phyloP scores from a whole-genome alignment of 345 rosid genomes.

The Arabidopsis thaliana region DNA sequence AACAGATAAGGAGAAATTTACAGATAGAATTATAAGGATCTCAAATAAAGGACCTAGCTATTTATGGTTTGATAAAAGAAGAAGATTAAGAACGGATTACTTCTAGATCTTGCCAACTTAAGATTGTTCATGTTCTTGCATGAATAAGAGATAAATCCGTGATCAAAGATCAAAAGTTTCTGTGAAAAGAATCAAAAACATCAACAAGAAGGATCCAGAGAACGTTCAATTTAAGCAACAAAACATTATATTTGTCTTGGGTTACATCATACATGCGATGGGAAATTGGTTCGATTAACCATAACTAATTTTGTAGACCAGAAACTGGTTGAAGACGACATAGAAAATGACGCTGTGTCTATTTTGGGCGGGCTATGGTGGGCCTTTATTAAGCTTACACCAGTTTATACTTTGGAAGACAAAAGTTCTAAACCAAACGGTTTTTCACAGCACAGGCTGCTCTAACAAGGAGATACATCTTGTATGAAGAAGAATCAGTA shows the following conservation, averaged over 20 bases:
- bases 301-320: conserved; percentile 26
- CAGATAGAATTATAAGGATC: conserved; percentile 8
- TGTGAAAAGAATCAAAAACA: conserved; percentile 17
- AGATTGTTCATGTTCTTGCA: conserved; percentile 14
- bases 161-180: background rate
- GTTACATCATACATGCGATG: background rate
- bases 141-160: conserved; percentile 2
- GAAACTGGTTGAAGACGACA: conserved; percentile 27
- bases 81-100: background rate
- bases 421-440: conserved; percentile 16
- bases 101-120: conserved; percentile 25
- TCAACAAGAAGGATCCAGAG: background rate
- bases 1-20: conserved; percentile 1
- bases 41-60: conserved; percentile 3
- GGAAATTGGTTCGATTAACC: conserved; percentile 10
- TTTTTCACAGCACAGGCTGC: background rate
- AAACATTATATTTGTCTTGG: background rate
- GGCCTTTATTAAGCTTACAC: conserved; percentile 10
- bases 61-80: background rate
- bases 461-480: background rate
- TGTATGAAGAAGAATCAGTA: conserved; percentile 13
- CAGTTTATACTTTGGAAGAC: conserved; percentile 1
- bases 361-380: background rate
- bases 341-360: background rate
- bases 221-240: background rate